Evolutionary conservation across 2,329 filamentous ascomycete species (phyloP), one percentile per base, ranked within the genome.

Genomic region (Colletotrichum kahawae): DNA sequence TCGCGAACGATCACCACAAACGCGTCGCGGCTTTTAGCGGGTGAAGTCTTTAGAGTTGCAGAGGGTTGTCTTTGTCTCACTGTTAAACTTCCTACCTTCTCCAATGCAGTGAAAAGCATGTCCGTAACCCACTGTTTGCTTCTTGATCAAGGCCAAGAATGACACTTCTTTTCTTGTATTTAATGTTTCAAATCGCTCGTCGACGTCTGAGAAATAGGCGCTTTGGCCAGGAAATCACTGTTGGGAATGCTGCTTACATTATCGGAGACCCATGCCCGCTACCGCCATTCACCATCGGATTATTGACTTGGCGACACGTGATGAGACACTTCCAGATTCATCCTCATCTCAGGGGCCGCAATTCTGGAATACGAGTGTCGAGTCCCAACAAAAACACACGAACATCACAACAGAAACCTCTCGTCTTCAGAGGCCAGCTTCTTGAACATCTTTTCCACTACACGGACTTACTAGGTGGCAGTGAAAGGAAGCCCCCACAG

Each of bases 301-400:
- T 57, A 51, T 54, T 48, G 57, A 60, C 73, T 75, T 75, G 73
- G 73, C 73, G 69, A 73, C 73, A 75, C 73, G 73, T 75, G 73
- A 75, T 72, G 73, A 75, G 73, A 75, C 73, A 68, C 43, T 75
- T 75, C 73, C 73, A 75, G 69, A 75, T 72, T 73, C 73, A 68
- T 63, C 51, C 67, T 36, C 36, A 4, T 14, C 33, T 69, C 67
- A 69, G 56, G 67, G 62, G 33, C 27, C 21, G 54, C 67, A 63
- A 34, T 71, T n/a, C 54, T 13, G 13, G 67, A 34, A 60, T 74
- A 65, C 67, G 67, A 74, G 4, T n/a, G 18, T 16, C 33, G 14
- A 12, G 10, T 18, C 29, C 31, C 48, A 60, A 34, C 16, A 48
- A 51, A 70, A 34, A 3, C 62, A 0, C 43, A 6, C n/a, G 21